These are phyloP conservation scores for Globisporangium perplexum DNA, from an alignment of 352 stramenopile genomes.

Conservation along the genomic window DNA sequence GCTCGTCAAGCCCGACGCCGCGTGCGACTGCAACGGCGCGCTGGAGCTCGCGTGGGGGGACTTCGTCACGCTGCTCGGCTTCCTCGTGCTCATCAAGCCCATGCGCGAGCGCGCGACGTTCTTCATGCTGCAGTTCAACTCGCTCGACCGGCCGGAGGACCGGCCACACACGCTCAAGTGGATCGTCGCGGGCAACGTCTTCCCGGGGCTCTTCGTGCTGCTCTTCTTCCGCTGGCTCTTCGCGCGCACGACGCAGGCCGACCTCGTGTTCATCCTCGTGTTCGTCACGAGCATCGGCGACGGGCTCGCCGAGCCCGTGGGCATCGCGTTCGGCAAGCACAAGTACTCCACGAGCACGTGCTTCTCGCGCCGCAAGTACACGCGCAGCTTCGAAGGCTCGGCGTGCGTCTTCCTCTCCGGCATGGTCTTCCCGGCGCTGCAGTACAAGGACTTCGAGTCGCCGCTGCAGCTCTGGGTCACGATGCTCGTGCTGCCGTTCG, in stretches of 20 bases:
- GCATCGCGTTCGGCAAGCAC: slow-evolving; percentile 56
- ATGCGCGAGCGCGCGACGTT: slow-evolving; percentile 74
- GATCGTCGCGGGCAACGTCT: slow-evolving; percentile 80
- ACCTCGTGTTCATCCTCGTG: slow-evolving; percentile 78
- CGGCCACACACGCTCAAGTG: slow-evolving; percentile 71
- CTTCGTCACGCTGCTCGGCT: slow-evolving; percentile 77
- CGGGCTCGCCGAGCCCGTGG: slow-evolving; percentile 45
- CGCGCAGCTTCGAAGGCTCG: slow-evolving; percentile 47
- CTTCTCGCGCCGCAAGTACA: slow-evolving; percentile 58
- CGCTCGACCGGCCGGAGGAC: slow-evolving; percentile 76
- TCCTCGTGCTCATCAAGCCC: slow-evolving; percentile 80
- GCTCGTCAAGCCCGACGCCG: slow-evolving; percentile 57
- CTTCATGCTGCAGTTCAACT: slow-evolving; percentile 89
- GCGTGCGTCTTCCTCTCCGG: slow-evolving; percentile 61
- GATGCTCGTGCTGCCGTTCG: slow-evolving; percentile 80
- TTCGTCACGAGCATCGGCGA: slow-evolving; percentile 66
- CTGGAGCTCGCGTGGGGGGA: slow-evolving; percentile 75
- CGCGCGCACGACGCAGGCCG: slow-evolving; percentile 61
- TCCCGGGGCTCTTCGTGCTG: slow-evolving; percentile 75
- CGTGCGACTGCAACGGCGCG: slow-evolving; percentile 42
- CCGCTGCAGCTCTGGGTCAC: slow-evolving; percentile 63
- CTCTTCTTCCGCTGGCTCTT: slow-evolving; percentile 87
- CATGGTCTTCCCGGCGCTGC: slow-evolving; percentile 79
- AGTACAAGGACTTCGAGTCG: slow-evolving; percentile 77
- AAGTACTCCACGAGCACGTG: slow-evolving; percentile 55